Base-by-base conservation (phyloP, 1,284 basidiomycete species). In the Apiotrichum sp. region DNA sequence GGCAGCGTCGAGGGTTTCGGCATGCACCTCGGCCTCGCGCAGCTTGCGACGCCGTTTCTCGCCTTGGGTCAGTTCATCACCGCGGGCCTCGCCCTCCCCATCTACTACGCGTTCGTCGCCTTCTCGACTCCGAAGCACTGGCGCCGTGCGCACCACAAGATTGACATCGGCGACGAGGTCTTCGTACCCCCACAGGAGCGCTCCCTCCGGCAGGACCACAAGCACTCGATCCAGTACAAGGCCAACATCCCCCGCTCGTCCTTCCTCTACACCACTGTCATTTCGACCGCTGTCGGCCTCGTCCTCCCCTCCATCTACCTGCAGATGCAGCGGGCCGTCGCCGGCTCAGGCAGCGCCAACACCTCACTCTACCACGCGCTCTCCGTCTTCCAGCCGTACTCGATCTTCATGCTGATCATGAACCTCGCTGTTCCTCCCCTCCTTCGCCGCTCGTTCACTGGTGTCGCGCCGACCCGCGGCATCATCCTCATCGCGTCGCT, bases 1-100 rank as follows among this genome's bases (percentile, higher is more conserved):
- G 53, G 53, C 33, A 55, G 40, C 43, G 50, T 43, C 33, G 50
- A 47, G 16, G 57, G 57, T 14, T 59, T 59, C n/a, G 57, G 57
- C 32, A 59, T 60, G 58, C 52, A 45, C 14, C 49, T 54, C 22
- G 55, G 55, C 32, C 11, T 48, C n/a, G 58, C 58, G 32, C 58
- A 56, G 55, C 49, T 59, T 14, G 35, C 52, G 4, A 56, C 52
- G 1, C 4, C 40, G 6, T 34, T 41, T 4, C 47, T 57, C 34
- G 31, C 39, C 7, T 29, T 50, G 5, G 53, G 50, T n/a, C 59
- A 61, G 56, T 39, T 57, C 36, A 11, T 57, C n/a, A 50, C 50
- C 6, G 53, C 56, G 7, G 59, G 47, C 44, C 33, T 61, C 29
- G 53, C 51, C 3, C 46, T 56, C 3, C 59, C 59, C 9, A 32